Conservation (phyloP, 2,329 filamentous ascomycete genomes). For the Penicillium sp. region DNA sequence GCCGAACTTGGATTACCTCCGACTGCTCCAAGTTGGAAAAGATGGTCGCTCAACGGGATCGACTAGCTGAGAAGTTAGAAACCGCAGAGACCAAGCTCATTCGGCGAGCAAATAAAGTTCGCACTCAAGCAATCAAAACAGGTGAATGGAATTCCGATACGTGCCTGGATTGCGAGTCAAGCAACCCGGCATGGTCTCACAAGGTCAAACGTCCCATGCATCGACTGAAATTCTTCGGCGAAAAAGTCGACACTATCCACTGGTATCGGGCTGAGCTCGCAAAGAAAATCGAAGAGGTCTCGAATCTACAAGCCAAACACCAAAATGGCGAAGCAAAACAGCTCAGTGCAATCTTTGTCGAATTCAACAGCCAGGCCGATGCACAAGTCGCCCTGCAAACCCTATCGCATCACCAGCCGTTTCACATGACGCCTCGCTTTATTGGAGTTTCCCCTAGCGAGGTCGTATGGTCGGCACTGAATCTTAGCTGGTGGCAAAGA, state of each 20-base stretch:
- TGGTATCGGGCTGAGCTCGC: slow-evolving; percentile 70
- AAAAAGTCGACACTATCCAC: slow-evolving; percentile 83
- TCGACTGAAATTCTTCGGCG: slow-evolving; percentile 60
- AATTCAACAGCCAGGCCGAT: slow-evolving; percentile 71
- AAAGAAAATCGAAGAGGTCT: slow-evolving; percentile 61
- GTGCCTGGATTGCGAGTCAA: slow-evolving; percentile 25
- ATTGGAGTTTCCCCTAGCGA: slow-evolving; percentile 74
- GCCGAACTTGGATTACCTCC: slow-evolving; percentile 71
- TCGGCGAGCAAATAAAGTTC: slow-evolving; percentile 62
- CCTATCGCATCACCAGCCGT: slow-evolving; percentile 71
- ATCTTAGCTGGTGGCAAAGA: slow-evolving; percentile 73
- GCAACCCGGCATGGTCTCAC: slow-evolving; percentile 22
- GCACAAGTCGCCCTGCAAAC: slow-evolving; percentile 81
- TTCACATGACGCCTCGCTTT: slow-evolving; percentile 80
- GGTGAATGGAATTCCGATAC: slow-evolving; percentile 17
- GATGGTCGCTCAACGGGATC: slow-evolving; percentile 68
- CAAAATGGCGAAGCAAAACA: slow-evolving; percentile 55
- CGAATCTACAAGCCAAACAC: slow-evolving; percentile 57
- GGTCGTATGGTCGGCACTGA: slow-evolving; percentile 78
- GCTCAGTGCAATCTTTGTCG: slow-evolving; percentile 74
- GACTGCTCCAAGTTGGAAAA: slow-evolving; percentile 69
- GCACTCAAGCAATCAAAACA: slow-evolving; percentile 50
- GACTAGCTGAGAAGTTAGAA: slow-evolving; percentile 69
- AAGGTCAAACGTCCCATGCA: slow-evolving; percentile 61
- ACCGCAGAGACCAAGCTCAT: slow-evolving; percentile 79